phyloP scores from a whole-genome alignment of 768 basidiomycete genomes.

The Steccherinum ochraceum region DNA sequence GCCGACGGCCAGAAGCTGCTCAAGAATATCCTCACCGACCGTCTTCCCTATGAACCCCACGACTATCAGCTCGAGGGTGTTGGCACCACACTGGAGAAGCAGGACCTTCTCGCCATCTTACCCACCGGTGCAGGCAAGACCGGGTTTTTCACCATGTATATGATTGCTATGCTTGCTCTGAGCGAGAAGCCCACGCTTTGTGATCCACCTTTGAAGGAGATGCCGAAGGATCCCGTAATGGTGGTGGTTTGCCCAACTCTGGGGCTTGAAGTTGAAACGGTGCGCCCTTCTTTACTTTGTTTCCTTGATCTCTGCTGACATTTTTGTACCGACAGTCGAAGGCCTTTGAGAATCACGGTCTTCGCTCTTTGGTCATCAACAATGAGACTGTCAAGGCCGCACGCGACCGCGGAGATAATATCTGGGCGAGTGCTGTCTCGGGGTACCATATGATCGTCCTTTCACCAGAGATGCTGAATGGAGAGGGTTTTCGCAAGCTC shows the following conservation, averaged over 20 bases:
- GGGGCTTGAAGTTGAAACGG: slow-evolving; percentile 17
- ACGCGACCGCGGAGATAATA: not conserved
- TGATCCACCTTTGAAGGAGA: not conserved
- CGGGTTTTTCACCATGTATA: slow-evolving; percentile 15
- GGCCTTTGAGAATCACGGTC: not conserved
- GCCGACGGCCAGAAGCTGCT: not conserved
- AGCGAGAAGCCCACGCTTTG: slow-evolving; percentile 10
- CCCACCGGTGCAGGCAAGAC: slow-evolving; percentile 19
- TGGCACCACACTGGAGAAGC: slow-evolving; percentile 18
- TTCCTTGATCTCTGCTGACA: not conserved
- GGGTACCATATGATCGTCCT: slow-evolving; percentile 9
- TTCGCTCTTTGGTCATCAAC: not conserved
- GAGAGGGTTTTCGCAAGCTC: slow-evolving; percentile 10
- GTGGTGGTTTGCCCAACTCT: slow-evolving; percentile 15
- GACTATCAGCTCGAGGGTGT: slow-evolving; percentile 22
- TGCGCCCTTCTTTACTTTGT: slow-evolving; percentile 1
- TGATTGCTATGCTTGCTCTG: slow-evolving; percentile 14
- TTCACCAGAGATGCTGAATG: slow-evolving; percentile 16
- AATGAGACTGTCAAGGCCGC: not conserved
- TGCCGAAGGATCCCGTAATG: slow-evolving; percentile 18
- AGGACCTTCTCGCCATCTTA: slow-evolving; percentile 15
- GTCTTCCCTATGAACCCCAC: slow-evolving; percentile 11
- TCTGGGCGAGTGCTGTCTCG: slow-evolving; percentile 7
- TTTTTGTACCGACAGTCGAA: not conserved
- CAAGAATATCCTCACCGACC: not conserved